Conservation (phyloP, 2,329 filamentous ascomycete species). For the Ophiostoma piceae region DNA sequence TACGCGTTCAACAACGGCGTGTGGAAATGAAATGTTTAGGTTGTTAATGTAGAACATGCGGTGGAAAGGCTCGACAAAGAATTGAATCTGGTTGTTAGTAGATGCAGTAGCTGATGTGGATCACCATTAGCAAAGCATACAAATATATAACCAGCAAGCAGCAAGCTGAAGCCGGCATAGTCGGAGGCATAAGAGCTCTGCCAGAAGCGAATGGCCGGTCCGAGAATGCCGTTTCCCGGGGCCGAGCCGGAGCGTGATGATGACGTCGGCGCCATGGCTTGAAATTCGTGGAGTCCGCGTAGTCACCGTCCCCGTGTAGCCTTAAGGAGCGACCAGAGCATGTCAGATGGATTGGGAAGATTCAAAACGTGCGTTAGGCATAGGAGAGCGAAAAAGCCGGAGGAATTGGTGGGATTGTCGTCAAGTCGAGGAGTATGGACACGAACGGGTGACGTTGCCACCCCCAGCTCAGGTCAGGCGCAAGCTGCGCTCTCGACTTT, state of each 20-base stretch:
- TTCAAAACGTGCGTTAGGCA: too few species aligned
- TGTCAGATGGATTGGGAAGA: conserved; percentile 25
- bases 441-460: background rate
- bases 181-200: conserved; percentile 79
- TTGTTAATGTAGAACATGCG: conserved; percentile 91
- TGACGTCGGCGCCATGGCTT: conserved; percentile 36
- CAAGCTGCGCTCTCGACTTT: background rate
- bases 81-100: conserved; percentile 48
- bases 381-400: background rate
- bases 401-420: background rate
- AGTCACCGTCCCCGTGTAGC: conserved; percentile 42
- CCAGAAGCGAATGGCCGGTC: conserved; percentile 43
- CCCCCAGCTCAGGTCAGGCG: background rate
- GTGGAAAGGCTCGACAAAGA: conserved; percentile 79
- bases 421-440: background rate
- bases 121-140: background rate
- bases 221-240: conserved; percentile 28
- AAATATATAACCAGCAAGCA: conserved; percentile 62
- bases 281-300: conserved; percentile 24
- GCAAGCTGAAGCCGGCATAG: conserved; percentile 69
- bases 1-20: conserved; percentile 78
- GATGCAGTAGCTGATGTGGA: background rate
- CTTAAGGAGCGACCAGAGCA: conserved; percentile 39
- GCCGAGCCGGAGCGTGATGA: background rate
- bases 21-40: conserved; percentile 75